These are phyloP conservation scores for Pseudocercospora crystallina DNA, from an alignment of 2,329 filamentous ascomycete genomes.

Conservation along the genomic window DNA sequence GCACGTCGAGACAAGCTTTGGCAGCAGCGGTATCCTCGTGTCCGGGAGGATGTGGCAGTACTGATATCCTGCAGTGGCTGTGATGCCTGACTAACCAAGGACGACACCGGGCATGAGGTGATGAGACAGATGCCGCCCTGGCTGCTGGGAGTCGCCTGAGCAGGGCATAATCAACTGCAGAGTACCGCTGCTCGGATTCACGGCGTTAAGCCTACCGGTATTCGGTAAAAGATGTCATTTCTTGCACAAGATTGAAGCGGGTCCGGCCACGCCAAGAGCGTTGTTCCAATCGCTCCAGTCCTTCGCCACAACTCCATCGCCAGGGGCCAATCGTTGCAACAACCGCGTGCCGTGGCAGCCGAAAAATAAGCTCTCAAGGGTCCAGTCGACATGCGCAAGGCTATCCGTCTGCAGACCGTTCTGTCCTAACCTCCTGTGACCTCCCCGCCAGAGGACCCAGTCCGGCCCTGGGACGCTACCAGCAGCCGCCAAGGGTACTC, in stretches of 20 bases:
- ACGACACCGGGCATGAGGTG: background rate
- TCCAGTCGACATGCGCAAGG: conserved; percentile 11
- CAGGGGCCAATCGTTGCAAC: conserved; percentile 10
- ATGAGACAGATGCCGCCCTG: too few species aligned
- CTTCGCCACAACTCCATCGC: conserved; percentile 15
- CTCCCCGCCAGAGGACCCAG: conserved; percentile 7
- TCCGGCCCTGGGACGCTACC: background rate
- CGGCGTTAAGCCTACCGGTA: background rate
- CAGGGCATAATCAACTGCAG: background rate
- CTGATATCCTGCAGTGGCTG: background rate
- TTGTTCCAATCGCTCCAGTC: conserved; percentile 5
- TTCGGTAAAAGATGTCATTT: background rate
- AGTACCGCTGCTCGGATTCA: conserved; percentile 1
- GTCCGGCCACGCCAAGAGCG: conserved; percentile 12
- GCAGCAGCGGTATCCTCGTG: background rate
- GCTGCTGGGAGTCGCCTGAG: background rate
- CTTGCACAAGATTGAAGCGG: background rate
- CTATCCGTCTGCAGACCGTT: background rate
- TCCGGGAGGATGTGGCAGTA: conserved; percentile 4
- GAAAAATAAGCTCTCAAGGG: conserved; percentile 13
- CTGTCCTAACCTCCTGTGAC: conserved; percentile 9
- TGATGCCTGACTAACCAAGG: background rate
- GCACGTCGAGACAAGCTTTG: background rate
- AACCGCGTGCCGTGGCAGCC: conserved; percentile 22
- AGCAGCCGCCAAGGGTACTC: conserved; percentile 12